Conservation (phyloP, 1,139 yeast genomes). For the Yamadazyma sp. region DNA sequence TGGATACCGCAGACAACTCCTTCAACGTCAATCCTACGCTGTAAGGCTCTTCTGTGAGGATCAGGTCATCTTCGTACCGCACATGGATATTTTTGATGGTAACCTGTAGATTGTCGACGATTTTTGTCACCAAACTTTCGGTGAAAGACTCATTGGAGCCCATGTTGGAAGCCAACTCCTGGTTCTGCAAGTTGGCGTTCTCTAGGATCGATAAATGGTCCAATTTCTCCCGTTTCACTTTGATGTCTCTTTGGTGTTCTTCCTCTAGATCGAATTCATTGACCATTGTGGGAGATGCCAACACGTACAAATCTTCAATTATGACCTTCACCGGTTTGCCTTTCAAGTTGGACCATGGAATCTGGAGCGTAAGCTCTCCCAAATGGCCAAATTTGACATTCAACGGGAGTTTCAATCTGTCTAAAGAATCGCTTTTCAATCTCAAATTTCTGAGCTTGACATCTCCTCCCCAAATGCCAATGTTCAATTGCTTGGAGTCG, state of each 20-base stretch:
- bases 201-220: slow-evolving; percentile 65
- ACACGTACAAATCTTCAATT: slow-evolving; percentile 83
- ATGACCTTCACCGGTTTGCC: slow-evolving; percentile 88
- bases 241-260: slow-evolving; percentile 61
- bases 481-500: slow-evolving; percentile 90
- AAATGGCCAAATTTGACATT: slow-evolving; percentile 90
- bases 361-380: slow-evolving; percentile 85
- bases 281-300: slow-evolving; percentile 70
- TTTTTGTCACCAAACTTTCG: slow-evolving; percentile 82
- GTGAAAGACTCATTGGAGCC: slow-evolving; percentile 74
- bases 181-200: slow-evolving; percentile 43
- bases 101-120: slow-evolving; percentile 91
- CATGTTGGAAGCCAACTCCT: slow-evolving; percentile 41
- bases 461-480: slow-evolving; percentile 98
- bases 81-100: slow-evolving; percentile 89
- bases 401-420: slow-evolving; percentile 78
- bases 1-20: slow-evolving; percentile 89
- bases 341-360: slow-evolving; percentile 95
- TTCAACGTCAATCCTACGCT: slow-evolving; percentile 79
- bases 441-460: slow-evolving; percentile 78
- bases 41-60: slow-evolving; percentile 70
- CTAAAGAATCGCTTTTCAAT: slow-evolving; percentile 81
- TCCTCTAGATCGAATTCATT: slow-evolving; percentile 63
- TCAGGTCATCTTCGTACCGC: slow-evolving; percentile 80
- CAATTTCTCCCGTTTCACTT: slow-evolving; percentile 65